phyloP scores from a whole-genome alignment of 1,284 basidiomycete genomes.

The Fomitopsis betulina region DNA sequence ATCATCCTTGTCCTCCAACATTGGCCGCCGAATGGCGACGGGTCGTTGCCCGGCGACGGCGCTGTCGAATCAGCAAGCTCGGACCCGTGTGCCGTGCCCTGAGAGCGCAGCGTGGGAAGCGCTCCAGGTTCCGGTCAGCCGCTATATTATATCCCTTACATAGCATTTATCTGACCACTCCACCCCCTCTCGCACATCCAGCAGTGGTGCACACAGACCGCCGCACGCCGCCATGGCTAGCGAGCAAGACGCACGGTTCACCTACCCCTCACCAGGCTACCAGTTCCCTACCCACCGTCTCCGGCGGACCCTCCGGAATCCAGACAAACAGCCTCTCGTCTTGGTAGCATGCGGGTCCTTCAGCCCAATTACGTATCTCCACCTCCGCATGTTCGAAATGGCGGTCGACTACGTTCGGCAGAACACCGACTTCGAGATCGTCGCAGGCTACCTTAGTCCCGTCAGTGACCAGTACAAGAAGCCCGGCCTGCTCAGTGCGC shows the following conservation, averaged over 20 bases:
- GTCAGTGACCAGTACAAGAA: conserved; percentile 95
- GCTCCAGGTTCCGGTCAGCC: conserved; percentile 9
- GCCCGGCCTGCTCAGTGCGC: conserved; percentile 76
- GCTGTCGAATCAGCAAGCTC: not conserved
- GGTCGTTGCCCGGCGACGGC: not conserved
- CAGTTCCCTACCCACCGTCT: conserved; percentile 65
- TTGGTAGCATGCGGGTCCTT: conserved; percentile 81
- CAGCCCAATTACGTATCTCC: conserved; percentile 79
- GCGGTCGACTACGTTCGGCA: conserved; percentile 93
- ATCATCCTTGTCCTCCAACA: not conserved
- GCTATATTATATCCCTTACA: conserved; percentile 3
- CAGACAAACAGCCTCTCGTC: conserved; percentile 67
- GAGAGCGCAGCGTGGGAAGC: conserved; percentile 11
- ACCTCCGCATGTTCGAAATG: conserved; percentile 97
- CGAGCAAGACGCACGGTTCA: conserved; percentile 23
- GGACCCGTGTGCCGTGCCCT: conserved; percentile 4
- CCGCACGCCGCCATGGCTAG: conserved; percentile 2
- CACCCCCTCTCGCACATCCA: conserved; percentile 3
- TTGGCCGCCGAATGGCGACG: not conserved
- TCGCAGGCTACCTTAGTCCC: conserved; percentile 92
- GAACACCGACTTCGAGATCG: conserved; percentile 89
- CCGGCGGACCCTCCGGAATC: conserved; percentile 49
- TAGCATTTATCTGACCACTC: not conserved
- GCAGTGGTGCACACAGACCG: conserved; percentile 11
- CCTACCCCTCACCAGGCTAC: conserved; percentile 55